These are phyloP conservation scores for Chaetomiaceae sp. DNA, from an alignment of 2,329 filamentous ascomycete species.

Conservation along the genomic window DNA sequence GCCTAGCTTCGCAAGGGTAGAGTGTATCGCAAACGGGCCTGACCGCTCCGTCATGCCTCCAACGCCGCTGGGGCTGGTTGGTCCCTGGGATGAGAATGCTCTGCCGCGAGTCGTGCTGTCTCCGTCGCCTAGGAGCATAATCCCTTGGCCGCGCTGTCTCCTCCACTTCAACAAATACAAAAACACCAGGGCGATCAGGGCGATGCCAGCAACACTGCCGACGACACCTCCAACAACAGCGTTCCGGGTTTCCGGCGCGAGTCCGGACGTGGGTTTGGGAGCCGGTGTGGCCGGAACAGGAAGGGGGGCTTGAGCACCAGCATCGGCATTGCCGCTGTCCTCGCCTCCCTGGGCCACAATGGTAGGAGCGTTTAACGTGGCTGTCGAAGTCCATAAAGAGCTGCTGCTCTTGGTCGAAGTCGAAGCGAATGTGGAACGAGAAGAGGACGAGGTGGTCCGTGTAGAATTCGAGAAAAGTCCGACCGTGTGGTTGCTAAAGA, in stretches of 20 bases:
- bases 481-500: slow-evolving; percentile 29
- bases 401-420: slow-evolving; percentile 27
- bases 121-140: slow-evolving; percentile 41
- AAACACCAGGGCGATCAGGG: slow-evolving; percentile 42
- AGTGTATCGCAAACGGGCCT: slow-evolving; percentile 42
- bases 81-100: slow-evolving; percentile 20
- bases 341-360: slow-evolving; percentile 17
- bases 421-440: slow-evolving; percentile 21
- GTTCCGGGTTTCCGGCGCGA: slow-evolving; percentile 25
- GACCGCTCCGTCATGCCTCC: slow-evolving; percentile 45
- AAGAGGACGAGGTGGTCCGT: slow-evolving; percentile 22
- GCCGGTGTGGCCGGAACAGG: slow-evolving; percentile 23
- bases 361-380: slow-evolving; percentile 33
- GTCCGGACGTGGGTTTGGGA: slow-evolving; percentile 26
- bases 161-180: slow-evolving; percentile 53
- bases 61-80: slow-evolving; percentile 22
- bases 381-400: slow-evolving; percentile 25
- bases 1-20: slow-evolving; percentile 25
- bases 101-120: slow-evolving; percentile 30
- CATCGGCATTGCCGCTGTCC: slow-evolving; percentile 14
- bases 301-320: slow-evolving; percentile 25
- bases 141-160: slow-evolving; percentile 41
- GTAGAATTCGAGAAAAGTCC: slow-evolving; percentile 28
- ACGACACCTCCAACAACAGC: slow-evolving; percentile 53
- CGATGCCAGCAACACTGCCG: slow-evolving; percentile 55